A percentile compares a stretch with the other conserved stretches of the same genome.
phyloP scores from a whole-genome alignment of 2,329 filamentous ascomycete species.

The Metarhizium album region DNA sequence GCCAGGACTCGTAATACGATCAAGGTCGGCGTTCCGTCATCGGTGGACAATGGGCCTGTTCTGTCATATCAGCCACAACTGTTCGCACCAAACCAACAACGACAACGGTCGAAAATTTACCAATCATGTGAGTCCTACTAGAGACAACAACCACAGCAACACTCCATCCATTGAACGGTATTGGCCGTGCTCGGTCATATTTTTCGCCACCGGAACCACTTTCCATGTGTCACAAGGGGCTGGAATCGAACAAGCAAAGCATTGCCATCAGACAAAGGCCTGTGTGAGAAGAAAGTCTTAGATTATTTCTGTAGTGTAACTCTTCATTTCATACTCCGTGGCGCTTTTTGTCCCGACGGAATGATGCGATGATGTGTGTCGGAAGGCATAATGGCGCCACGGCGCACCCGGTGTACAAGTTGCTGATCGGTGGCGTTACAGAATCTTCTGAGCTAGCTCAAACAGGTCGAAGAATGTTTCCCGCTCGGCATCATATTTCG shows the following conservation, averaged over 20 bases:
- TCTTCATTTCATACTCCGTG: not conserved
- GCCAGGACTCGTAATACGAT: not conserved
- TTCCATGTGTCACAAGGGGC: not conserved
- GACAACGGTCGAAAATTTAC: not conserved
- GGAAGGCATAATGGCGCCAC: not conserved
- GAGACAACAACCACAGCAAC: not conserved
- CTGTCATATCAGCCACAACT: not conserved
- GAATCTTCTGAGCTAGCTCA: constrained; percentile 48
- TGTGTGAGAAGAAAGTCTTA: not conserved
- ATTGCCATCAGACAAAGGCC: not conserved
- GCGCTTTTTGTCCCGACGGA: not conserved
- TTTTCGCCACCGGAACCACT: not conserved
- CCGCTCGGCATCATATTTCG: constrained; percentile 36
- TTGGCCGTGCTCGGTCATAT: not conserved
- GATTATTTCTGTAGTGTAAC: not conserved
- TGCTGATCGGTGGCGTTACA: constrained; percentile 22
- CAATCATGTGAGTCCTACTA: not conserved
- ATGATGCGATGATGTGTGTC: not conserved
- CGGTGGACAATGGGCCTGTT: not conserved
- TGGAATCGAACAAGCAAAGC: not conserved
- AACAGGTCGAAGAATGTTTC: constrained; percentile 55
- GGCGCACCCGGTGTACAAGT: not conserved
- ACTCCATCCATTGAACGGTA: too few species aligned
- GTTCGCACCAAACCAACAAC: not conserved
- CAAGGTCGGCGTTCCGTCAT: not conserved